Evolutionary conservation across 192 early-diverging fungal species (phyloP).

Genomic region (Dimargaris verticillata): DNA sequence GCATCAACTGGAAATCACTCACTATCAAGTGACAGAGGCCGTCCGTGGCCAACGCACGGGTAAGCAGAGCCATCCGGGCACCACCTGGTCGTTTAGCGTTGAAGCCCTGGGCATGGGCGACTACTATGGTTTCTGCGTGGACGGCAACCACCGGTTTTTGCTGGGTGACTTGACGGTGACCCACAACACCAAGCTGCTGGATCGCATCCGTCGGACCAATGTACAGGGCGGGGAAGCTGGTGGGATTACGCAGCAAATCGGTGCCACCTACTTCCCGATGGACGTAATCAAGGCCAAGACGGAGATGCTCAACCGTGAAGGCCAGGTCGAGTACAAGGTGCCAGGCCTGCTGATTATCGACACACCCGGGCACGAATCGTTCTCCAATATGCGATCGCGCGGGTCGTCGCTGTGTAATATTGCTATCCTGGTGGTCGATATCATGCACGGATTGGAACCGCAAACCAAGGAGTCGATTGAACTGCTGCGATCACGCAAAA

Average conservation of each 20-base stretch:
- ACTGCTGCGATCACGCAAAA: constrained; percentile 79
- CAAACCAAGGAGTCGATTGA: constrained; percentile 94
- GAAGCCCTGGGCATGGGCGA: constrained; percentile 20
- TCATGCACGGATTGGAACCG: constrained; percentile 96
- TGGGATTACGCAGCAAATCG: constrained; percentile 99
- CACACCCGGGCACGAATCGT: constrained; percentile 98
- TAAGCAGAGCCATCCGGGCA: too few species aligned
- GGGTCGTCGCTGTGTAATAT: constrained; percentile 98
- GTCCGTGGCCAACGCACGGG: too few species aligned
- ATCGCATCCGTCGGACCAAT: constrained; percentile 98
- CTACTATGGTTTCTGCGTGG: constrained; percentile 37
- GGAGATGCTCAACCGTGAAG: constrained; percentile 42
- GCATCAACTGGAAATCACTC: too few species aligned
- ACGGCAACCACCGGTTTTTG: constrained; percentile 37
- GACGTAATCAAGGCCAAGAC: constrained; percentile 89
- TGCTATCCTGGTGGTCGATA: constrained; percentile 96
- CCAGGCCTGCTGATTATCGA: constrained; percentile 94
- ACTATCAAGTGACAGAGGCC: too few species aligned
- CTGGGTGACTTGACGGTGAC: constrained; percentile 30
- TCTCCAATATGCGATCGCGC: constrained; percentile 87
- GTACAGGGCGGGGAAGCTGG: constrained; percentile 99
- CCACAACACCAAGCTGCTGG: constrained; percentile 87
- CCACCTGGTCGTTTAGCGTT: constrained; percentile 22
- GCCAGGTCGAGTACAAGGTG: constrained; percentile 56
- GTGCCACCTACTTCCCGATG: constrained; percentile 97